These are phyloP conservation scores for Symbiodinium natans DNA, from an alignment of 73 alveolate genomes.

Conservation along the genomic window DNA sequence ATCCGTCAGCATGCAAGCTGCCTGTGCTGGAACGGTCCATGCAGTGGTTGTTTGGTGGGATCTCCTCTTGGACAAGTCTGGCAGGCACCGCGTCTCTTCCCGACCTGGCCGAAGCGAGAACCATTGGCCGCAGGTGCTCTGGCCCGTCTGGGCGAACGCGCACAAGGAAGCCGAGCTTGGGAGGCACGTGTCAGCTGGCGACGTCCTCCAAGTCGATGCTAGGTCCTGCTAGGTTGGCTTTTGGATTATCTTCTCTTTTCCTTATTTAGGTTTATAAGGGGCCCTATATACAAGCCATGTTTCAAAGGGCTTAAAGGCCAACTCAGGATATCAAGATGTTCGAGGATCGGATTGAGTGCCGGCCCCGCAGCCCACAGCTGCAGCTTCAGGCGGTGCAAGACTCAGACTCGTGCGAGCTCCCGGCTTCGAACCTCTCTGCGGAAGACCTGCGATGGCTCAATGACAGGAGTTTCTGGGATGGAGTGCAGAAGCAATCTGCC, in stretches of 20 bases:
- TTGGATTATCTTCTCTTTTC: too few species aligned
- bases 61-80: constrained; percentile 17
- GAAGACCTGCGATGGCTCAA: not conserved
- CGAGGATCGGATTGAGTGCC: not conserved
- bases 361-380: not conserved
- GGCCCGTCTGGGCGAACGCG: not conserved
- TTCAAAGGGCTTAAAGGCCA: too few species aligned
- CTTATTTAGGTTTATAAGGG: too few species aligned
- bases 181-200: not conserved
- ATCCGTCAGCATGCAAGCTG: not conserved
- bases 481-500: not conserved
- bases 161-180: not conserved
- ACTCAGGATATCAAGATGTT: not conserved
- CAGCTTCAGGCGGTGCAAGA: not conserved
- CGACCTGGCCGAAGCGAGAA: constrained; percentile 66
- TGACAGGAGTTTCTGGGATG: not conserved
- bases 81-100: constrained; percentile 7
- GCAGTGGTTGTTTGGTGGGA: constrained; percentile 78
- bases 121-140: constrained; percentile 70
- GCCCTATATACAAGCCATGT: too few species aligned
- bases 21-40: constrained; percentile 30
- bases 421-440: too few species aligned
- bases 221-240: too few species aligned
- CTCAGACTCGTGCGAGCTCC: too few species aligned
- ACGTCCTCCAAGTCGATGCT: not conserved